These are phyloP conservation scores for Auricularia cornea DNA, from an alignment of 768 basidiomycete species.

Conservation along the genomic window DNA sequence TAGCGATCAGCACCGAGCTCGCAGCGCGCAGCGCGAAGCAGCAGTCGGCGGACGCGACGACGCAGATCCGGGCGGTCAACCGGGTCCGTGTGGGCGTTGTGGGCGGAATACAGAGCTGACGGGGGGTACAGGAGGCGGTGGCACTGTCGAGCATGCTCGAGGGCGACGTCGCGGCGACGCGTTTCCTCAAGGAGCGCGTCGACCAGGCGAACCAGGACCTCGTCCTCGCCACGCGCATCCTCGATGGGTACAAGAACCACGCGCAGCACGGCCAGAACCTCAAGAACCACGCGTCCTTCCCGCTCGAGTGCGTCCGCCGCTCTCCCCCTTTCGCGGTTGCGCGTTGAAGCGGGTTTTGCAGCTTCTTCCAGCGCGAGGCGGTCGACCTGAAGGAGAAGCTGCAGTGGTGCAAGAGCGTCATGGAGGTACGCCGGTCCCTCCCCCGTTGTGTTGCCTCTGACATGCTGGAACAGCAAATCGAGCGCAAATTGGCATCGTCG, in stretches of 20 bases:
- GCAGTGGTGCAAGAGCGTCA: constrained; percentile 71
- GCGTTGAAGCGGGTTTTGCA: constrained; percentile 18
- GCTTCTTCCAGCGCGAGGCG: constrained; percentile 66
- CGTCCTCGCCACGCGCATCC: constrained; percentile 63
- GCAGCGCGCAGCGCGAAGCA: constrained; percentile 69
- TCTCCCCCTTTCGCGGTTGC: neutral
- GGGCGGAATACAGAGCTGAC: too few species aligned
- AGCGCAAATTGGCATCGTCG: constrained; percentile 67
- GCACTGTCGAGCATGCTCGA: constrained; percentile 54
- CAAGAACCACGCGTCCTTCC: constrained; percentile 75
- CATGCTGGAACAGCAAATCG: constrained; percentile 53
- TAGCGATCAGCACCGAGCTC: constrained; percentile 73
- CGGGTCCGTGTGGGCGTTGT: too few species aligned
- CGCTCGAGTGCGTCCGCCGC: constrained; percentile 53
- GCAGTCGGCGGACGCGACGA: constrained; percentile 65
- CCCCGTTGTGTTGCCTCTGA: neutral
- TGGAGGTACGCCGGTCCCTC: constrained; percentile 46
- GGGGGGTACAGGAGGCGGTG: constrained; percentile 60
- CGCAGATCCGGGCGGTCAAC: constrained; percentile 55
- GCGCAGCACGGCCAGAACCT: constrained; percentile 62
- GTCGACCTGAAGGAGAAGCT: constrained; percentile 64
- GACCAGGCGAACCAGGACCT: constrained; percentile 76
- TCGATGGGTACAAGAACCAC: constrained; percentile 71
- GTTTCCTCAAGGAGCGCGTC: constrained; percentile 64
- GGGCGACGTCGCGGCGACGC: constrained; percentile 55